A percentile compares a stretch with the other conserved stretches of the same genome.
Conservation (phyloP, 78 protist genomes). For the Tieghemostelium lacteum region DNA sequence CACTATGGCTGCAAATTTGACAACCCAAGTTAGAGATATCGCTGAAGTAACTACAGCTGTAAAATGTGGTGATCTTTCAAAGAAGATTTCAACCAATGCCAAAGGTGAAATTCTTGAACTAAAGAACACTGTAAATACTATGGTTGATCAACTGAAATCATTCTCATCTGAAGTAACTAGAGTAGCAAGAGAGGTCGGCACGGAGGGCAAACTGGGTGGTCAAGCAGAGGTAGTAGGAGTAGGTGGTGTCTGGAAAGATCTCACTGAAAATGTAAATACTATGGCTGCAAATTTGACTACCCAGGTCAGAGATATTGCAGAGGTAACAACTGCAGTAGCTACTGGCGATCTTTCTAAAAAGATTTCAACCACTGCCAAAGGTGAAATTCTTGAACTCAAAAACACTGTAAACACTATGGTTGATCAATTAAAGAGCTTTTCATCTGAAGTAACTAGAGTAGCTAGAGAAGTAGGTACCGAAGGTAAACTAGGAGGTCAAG, state of each 20-base stretch:
- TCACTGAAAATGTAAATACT: slow-evolving; percentile 67
- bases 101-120: slow-evolving; percentile 40
- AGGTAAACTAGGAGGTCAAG: slow-evolving; percentile 72
- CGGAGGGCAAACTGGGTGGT: slow-evolving; percentile 57
- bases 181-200: slow-evolving; percentile 74
- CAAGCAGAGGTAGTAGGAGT: slow-evolving; percentile 40
- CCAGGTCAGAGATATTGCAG: slow-evolving; percentile 55
- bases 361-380: slow-evolving; percentile 40
- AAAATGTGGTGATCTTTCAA: slow-evolving; percentile 41
- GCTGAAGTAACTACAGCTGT: slow-evolving; percentile 59
- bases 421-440: slow-evolving; percentile 36
- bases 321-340: slow-evolving; percentile 59
- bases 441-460: slow-evolving; percentile 72
- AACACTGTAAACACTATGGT: slow-evolving; percentile 74
- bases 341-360: slow-evolving; percentile 60
- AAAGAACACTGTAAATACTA: slow-evolving; percentile 41
- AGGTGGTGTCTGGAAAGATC: slow-evolving; percentile 63
- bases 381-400: slow-evolving; percentile 59
- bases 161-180: slow-evolving; percentile 67
- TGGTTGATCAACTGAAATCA: slow-evolving; percentile 53
- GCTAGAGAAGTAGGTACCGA: slow-evolving; percentile 77
- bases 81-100: slow-evolving; percentile 29
- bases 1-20: slow-evolving; percentile 55
- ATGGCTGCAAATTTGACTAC: slow-evolving; percentile 52
- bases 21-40: slow-evolving; percentile 45